Percentiles rank a stretch among this genome's conserved stretches.
These are phyloP conservation scores for Typha latifolia DNA, from an alignment of 176 grass and related monocot species.

Conservation along the genomic window DNA sequence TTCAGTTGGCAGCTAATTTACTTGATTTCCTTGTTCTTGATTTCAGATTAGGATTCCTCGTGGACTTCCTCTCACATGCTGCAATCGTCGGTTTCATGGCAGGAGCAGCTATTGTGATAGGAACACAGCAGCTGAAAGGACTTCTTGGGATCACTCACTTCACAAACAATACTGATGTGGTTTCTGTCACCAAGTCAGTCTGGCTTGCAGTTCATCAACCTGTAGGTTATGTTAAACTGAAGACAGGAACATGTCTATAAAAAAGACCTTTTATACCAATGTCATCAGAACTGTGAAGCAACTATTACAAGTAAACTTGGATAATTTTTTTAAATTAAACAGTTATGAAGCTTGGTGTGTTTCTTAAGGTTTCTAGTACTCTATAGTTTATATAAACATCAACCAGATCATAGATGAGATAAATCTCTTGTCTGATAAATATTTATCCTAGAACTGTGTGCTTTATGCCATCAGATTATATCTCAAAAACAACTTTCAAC, in stretches of 20 bases:
- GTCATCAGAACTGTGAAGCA: not conserved
- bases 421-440: not conserved
- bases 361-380: not conserved
- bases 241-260: constrained; percentile 2
- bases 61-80: constrained; percentile 89
- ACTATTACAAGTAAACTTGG: too few species aligned
- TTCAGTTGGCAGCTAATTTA: too few species aligned
- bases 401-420: not conserved
- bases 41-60: constrained; percentile 68
- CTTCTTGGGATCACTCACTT: constrained; percentile 66
- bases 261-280: too few species aligned
- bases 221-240: constrained; percentile 16
- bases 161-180: constrained; percentile 73
- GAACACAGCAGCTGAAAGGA: constrained; percentile 85
- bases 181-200: constrained; percentile 64
- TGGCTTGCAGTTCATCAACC: constrained; percentile 43
- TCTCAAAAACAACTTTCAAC: too few species aligned
- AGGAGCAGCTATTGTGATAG: constrained; percentile 81
- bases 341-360: not conserved
- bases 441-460: not conserved
- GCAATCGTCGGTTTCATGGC: constrained; percentile 92
- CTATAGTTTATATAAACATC: too few species aligned
- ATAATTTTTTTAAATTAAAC: not conserved
- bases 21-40: too few species aligned
- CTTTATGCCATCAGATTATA: too few species aligned